These are phyloP conservation scores for Austroboletus eburneus DNA, from an alignment of 768 basidiomycete species.

Conservation along the genomic window DNA sequence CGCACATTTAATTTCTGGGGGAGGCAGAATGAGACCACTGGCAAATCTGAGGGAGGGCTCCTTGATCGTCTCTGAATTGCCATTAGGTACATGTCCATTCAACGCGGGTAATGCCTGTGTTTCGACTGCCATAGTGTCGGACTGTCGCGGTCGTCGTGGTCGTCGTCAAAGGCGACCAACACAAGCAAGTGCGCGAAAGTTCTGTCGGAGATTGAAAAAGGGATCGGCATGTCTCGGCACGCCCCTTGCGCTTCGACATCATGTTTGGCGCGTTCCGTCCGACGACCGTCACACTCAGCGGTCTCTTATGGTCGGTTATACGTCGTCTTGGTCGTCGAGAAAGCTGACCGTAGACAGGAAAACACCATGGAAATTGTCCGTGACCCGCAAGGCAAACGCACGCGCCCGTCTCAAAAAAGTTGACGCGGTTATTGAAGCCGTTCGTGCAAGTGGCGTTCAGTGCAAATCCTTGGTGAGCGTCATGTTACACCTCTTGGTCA, in stretches of 20 bases:
- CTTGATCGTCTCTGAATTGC: constrained; percentile 38
- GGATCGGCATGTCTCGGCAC: constrained; percentile 23
- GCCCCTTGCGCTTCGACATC: constrained; percentile 3
- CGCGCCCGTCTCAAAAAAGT: constrained; percentile 87
- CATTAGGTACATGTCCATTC: constrained; percentile 42
- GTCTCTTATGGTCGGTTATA: constrained; percentile 73
- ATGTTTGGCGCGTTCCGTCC: constrained; percentile 90
- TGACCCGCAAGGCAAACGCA: constrained; percentile 89
- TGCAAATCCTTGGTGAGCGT: constrained; percentile 69
- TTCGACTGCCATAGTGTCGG: constrained; percentile 45
- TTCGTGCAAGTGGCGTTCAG: constrained; percentile 76
- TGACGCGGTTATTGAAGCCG: constrained; percentile 88
- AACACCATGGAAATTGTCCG: constrained; percentile 87
- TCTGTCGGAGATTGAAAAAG: constrained; percentile 27
- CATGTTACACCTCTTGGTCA: not conserved
- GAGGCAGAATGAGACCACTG: constrained; percentile 89
- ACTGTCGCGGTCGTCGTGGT: constrained; percentile 14
- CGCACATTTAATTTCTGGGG: constrained; percentile 90
- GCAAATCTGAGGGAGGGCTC: constrained; percentile 52
- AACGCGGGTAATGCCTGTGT: constrained; percentile 33
- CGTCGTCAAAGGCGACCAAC: constrained; percentile 17
- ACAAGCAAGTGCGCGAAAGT: not conserved
- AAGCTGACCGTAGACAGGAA: constrained; percentile 56
- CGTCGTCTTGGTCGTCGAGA: not conserved
- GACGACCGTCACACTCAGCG: constrained; percentile 59